Evolutionary conservation across 352 stramenopile species (phyloP), one percentile per base, ranked within the genome.

Genomic region (Aphanomyces invadans): DNA sequence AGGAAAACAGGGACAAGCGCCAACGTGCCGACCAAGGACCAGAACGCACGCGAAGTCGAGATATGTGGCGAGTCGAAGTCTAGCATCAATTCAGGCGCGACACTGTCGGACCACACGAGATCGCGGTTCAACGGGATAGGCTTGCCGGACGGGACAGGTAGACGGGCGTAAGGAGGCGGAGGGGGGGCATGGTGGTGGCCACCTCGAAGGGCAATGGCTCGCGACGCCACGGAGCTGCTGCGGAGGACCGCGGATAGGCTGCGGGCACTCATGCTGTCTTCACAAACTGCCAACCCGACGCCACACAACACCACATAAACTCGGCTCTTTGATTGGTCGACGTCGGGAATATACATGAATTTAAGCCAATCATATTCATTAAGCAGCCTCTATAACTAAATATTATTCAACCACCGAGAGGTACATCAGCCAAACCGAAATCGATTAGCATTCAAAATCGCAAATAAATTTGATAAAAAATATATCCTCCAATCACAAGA

Each of bases 61-160:
- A 95, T 81, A 73, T 95, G 86, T 68, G 86, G 81, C 62, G 86
- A 83, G 66, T 95, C 86, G 53, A 95, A 95, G 76, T 95, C 86
- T 70, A 95, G 88, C 39, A 95, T 73, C 72, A 85, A 91, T 78
- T 95, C 83, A 33, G 86, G 86, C 19, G 83, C 79, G 21, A 95
- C 86, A 61, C 83, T 81, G 69, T 95, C 86, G 71, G 90, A 91
- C 86, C 86, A 95, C 59, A 95, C 86, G 29, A 95, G 76, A 70
- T 95, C 86, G 17, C 60, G 60, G 60, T 67, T 42, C 21, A 79
- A 69, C 42, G 92, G 78, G 65, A 92, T 81, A 66, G 89, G 82
- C 38, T 77, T 75, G 74, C 90, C 75, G 36, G 74, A 72, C 2
- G 83, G 74, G 52, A 71, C 72, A 25, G 81, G 73, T 39, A 95